Conservation (phyloP, 805 yeast species). For the Saccharomycopsis selenospora region DNA sequence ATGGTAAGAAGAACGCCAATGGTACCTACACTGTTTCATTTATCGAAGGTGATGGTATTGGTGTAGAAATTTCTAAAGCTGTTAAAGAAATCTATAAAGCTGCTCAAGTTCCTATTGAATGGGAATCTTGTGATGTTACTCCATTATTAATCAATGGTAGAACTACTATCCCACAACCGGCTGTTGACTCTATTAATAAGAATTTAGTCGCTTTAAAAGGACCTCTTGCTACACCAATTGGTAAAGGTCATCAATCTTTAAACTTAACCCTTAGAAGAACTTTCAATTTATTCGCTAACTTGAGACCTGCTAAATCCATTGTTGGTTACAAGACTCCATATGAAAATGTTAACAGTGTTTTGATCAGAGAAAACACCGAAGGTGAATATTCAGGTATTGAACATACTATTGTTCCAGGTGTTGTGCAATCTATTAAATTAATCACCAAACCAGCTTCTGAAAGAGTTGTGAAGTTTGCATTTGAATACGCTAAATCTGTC, state of each 20-base stretch:
- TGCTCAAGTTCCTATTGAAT: conserved; percentile 91
- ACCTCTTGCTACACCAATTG: conserved; percentile 97
- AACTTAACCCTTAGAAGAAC: conserved; percentile 97
- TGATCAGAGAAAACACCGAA: conserved; percentile 98
- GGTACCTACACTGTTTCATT: conserved; percentile 92
- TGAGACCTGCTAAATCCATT: conserved; percentile 92
- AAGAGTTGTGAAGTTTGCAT: conserved; percentile 94
- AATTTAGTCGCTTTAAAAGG: conserved; percentile 96
- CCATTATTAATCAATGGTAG: conserved; percentile 87
- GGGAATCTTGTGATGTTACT: conserved; percentile 96
- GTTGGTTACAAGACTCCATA: conserved; percentile 91
- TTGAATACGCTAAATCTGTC: conserved; percentile 87
- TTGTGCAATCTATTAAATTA: conserved; percentile 94
- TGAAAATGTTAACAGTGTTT: conserved; percentile 76
- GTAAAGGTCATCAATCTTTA: conserved; percentile 96
- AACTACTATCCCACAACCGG: conserved; percentile 87
- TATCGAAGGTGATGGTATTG: conserved; percentile 99
- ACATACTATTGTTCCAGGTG: conserved; percentile 97
- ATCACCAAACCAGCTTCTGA: conserved; percentile 95
- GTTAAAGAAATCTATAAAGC: conserved; percentile 90
- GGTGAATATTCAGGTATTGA: conserved; percentile 99
- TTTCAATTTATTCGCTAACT: conserved; percentile 92
- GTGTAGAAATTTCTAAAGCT: conserved; percentile 89
- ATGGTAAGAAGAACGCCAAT: conserved; percentile 56
- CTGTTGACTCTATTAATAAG: conserved; percentile 86